Base-by-base conservation (phyloP, 192 early-diverging fungal genomes). In the Linnemannia zychae region DNA sequence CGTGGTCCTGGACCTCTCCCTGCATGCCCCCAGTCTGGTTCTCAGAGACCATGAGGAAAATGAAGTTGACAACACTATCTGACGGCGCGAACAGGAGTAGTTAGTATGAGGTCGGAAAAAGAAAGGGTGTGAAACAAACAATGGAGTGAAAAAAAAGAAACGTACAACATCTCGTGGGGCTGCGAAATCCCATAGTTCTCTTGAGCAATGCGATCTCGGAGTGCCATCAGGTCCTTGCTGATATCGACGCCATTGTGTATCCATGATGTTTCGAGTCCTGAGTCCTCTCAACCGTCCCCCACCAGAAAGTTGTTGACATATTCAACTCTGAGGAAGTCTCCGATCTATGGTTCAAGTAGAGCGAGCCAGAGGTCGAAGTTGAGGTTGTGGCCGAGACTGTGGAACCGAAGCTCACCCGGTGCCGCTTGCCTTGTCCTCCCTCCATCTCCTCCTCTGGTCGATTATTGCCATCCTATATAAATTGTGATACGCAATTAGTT, bases 151-250 rank as follows among this genome's bases (percentile, higher is more conserved):
- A n/a, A 71, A 77, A 77, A 68, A 67, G 71, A 71, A 77, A 77
- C 76, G 67, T 77, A 77, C 76, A 77, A 68, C 68, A 71, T 77
- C 68, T 76, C 75, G 75, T 76, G 66, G 75, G 65, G 75, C 66
- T 76, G 75, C 37, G 75, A 76, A 47, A 76, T 47, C 48, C 66
- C 75, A 31, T 76, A 76, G 44, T 76, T 76, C 65, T 68, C 44
- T 67, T 50, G 75, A 76, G 50, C 47, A 34, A 68, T 34, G 65
- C 75, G 75, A 68, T 76, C 75, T 77, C 76, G 67, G 52, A 77
- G 60, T 77, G 68, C 60, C 76, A 71, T 77, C 76, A 77, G 37
- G 36, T 77, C 67, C 68, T 60, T 77, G 68, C 76, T 76, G 67
- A 76, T 76, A 24, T 76, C 33, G 67, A 68, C 37, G 75, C 67